Conservation (phyloP, 306 rosid species). For the Corylus avellana region DNA sequence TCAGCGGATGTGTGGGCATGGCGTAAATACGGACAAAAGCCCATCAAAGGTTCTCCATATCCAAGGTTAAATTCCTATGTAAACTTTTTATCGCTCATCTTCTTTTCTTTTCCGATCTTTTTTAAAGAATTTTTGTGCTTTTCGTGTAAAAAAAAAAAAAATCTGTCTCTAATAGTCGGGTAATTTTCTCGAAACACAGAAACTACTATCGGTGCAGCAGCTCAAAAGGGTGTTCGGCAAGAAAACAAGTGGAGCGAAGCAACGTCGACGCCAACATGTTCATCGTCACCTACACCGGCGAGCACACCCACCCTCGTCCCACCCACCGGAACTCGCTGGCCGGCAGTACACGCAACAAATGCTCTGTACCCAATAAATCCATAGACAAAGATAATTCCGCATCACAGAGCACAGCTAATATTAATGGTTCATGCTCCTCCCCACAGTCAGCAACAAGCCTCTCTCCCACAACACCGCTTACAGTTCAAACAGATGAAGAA, state of each 20-base stretch:
- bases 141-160: neutral
- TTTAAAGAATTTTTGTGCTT: conserved; percentile 2
- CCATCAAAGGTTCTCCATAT: conserved; percentile 78
- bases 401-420: neutral
- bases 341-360: conserved; percentile 52
- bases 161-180: neutral
- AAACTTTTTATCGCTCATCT: neutral
- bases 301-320: conserved; percentile 70
- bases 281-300: conserved; percentile 68
- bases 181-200: conserved; percentile 26
- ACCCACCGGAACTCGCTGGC: conserved; percentile 70
- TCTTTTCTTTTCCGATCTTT: neutral
- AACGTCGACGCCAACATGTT: conserved; percentile 44
- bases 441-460: conserved; percentile 11
- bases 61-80: conserved; percentile 52
- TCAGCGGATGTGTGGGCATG: conserved; percentile 80
- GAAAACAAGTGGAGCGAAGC: conserved; percentile 80
- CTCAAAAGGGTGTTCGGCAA: conserved; percentile 66
- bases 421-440: conserved; percentile 12
- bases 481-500: conserved; percentile 22
- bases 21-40: conserved; percentile 83
- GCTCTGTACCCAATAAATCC: conserved; percentile 17
- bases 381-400: neutral
- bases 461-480: conserved; percentile 31
- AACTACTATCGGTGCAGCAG: conserved; percentile 84